Percentiles rank a stretch among this genome's conserved stretches.
Evolutionary conservation across 2,329 filamentous ascomycete genomes (phyloP).

Genomic region (Tolypocladium nubicola): DNA sequence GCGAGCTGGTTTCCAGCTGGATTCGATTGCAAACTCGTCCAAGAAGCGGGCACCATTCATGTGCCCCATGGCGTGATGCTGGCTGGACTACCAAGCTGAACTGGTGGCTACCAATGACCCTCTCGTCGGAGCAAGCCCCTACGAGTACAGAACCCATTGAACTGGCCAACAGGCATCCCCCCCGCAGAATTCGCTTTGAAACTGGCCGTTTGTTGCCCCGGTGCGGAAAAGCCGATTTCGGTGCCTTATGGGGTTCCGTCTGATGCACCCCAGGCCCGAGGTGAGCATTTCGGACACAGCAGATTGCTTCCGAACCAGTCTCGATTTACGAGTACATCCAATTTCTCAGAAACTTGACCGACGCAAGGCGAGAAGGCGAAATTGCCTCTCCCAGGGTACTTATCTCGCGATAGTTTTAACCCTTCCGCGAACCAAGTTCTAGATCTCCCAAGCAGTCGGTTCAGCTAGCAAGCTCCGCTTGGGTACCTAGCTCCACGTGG

Average conservation of each 20-base stretch:
- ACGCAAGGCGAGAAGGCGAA: not conserved
- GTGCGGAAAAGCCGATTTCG: not conserved
- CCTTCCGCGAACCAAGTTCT: not conserved
- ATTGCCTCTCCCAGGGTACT: not conserved
- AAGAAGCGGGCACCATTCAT: constrained; percentile 14
- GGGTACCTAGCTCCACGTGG: not conserved
- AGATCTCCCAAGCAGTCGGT: not conserved
- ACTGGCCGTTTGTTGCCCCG: not conserved
- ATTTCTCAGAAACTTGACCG: not conserved
- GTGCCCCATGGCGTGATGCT: constrained; percentile 12
- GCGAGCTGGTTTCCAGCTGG: not conserved
- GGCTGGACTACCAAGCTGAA: too few species aligned
- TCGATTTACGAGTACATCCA: not conserved
- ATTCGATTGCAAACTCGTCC: not conserved
- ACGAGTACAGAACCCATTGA: too few species aligned
- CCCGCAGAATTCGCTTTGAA: too few species aligned
- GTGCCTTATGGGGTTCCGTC: not conserved
- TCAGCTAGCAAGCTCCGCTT: not conserved
- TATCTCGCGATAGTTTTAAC: not conserved
- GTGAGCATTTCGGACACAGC: not conserved
- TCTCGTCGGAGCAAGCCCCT: not conserved
- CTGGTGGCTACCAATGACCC: not conserved
- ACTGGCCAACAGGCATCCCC: not conserved
- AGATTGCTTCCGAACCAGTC: not conserved
- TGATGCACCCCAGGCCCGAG: not conserved